Evolutionary conservation across 2,329 filamentous ascomycete genomes (phyloP).

Genomic region (Rutstroemia sydowiana): DNA sequence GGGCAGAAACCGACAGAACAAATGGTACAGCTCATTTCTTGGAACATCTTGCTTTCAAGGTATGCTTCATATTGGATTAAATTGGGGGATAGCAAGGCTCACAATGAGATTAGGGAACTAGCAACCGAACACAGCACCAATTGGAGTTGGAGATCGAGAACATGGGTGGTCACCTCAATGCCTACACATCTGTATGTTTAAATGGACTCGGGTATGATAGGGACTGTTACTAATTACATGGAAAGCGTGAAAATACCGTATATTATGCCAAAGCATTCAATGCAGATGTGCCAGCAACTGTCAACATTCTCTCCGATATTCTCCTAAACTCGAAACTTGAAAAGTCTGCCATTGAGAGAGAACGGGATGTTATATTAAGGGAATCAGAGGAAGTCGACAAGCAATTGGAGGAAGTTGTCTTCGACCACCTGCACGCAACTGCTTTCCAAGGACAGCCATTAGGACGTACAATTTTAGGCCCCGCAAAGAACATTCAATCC

Average conservation of each 20-base stretch:
- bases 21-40: slow-evolving; percentile 99
- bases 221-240: slow-evolving; percentile 16
- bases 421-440: slow-evolving; percentile 97
- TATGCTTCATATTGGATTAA: slow-evolving; percentile 36
- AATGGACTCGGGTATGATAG: slow-evolving; percentile 13
- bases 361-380: slow-evolving; percentile 96
- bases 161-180: slow-evolving; percentile 98
- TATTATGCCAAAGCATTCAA: slow-evolving; percentile 99
- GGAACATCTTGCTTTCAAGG: slow-evolving; percentile 99
- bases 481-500: slow-evolving; percentile 95
- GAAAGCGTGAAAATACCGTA: slow-evolving; percentile 93
- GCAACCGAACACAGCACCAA: slow-evolving; percentile 91
- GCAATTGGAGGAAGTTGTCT: slow-evolving; percentile 98
- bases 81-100: slow-evolving; percentile 14
- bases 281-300: slow-evolving; percentile 88
- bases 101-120: slow-evolving; percentile 60
- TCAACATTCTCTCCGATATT: slow-evolving; percentile 98
- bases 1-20: slow-evolving; percentile 95
- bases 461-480: slow-evolving; percentile 94
- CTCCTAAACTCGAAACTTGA: slow-evolving; percentile 99
- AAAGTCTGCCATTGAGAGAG: slow-evolving; percentile 83
- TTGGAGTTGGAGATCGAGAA: slow-evolving; percentile 99
- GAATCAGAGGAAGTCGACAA: slow-evolving; percentile 99
- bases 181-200: slow-evolving; percentile 88
- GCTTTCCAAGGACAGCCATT: slow-evolving; percentile 95